Conservation (phyloP, 2,329 filamentous ascomycete species). For the Blastomyces parvus region DNA sequence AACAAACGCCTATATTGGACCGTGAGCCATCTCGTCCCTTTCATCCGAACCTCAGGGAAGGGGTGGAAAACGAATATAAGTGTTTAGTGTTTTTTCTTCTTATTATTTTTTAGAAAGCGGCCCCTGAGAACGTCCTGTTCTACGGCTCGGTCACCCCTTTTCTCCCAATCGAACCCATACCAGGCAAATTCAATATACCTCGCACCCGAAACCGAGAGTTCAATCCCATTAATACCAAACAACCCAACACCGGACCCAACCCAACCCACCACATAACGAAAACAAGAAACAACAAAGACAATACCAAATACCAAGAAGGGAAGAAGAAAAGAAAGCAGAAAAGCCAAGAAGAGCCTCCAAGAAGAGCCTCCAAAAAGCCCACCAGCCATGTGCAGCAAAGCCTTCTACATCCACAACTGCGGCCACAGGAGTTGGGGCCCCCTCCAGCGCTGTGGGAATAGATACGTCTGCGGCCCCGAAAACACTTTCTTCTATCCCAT, state of each 20-base stretch:
- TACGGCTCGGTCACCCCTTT: background rate
- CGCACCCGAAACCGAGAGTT: background rate
- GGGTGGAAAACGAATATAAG: background rate
- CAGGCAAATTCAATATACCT: background rate
- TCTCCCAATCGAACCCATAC: background rate
- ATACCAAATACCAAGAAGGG: background rate
- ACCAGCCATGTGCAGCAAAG: conserved; percentile 15
- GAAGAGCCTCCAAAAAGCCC: background rate
- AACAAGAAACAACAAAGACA: background rate
- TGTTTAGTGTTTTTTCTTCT: too few species aligned
- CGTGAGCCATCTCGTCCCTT: background rate
- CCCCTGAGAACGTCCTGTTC: background rate
- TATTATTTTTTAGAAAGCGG: too few species aligned
- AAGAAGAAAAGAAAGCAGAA: background rate
- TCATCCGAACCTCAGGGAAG: background rate
- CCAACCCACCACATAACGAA: background rate
- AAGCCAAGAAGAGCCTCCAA: background rate
- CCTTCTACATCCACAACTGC: conserved; percentile 16
- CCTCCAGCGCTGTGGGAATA: conserved; percentile 14
- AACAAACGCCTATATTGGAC: background rate
- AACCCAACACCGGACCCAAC: background rate
- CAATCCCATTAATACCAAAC: background rate
- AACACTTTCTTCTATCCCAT: conserved; percentile 13
- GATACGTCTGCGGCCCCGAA: conserved; percentile 14
- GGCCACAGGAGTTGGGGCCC: conserved; percentile 17